Base-by-base conservation (phyloP, 164 flowering plant genomes). In the Euptelea pleiosperma region DNA sequence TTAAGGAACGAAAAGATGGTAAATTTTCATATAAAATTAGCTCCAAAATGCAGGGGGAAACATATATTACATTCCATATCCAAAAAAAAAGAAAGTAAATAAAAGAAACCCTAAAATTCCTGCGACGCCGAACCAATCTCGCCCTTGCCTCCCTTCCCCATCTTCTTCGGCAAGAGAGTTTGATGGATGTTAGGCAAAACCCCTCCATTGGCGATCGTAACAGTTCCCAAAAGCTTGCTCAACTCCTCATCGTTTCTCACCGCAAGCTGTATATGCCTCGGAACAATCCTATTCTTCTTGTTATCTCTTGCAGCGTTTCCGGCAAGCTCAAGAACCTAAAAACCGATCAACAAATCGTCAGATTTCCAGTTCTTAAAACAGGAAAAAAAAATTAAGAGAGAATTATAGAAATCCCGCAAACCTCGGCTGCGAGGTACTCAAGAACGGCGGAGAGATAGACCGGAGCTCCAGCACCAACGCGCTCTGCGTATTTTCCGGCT, bases 241-340 rank as follows among this genome's bases (percentile, higher is more conserved):
- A 75, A 55, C 60, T 75, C 79, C 67, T 75, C 79, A 25, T 75
- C 79, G 7, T 84, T 84, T 72, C 85, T 75, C 63, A 84, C 90
- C 0, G 90, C 90, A 15, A 84, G 75, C 47, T 82, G 87, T 19
- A 84, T 82, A 54, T 84, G 90, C 75, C 90, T 76, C 3, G 90
- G 90, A 8, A 78, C 79, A 12, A 84, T 84, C 18, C 90, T 55
- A 16, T 55, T 82, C 82, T 84, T 84, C 77, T 82, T 84, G 78
- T 82, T 80, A 43, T 84, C 90, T 57, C 85, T 76, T 1, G 87
- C 90, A 1, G 85, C 89, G 45, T 82, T 84, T 8, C 87, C 90
- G 30, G 90, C 87, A 4, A 82, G 72, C 47, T 84, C 90, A 36
- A 84, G 69, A 25, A 84, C 86, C 89, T 84, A 14, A 48, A 39